Evolutionary conservation across 495 filamentous ascomycete species (phyloP).

Genomic region (Penicillium flavigenum): DNA sequence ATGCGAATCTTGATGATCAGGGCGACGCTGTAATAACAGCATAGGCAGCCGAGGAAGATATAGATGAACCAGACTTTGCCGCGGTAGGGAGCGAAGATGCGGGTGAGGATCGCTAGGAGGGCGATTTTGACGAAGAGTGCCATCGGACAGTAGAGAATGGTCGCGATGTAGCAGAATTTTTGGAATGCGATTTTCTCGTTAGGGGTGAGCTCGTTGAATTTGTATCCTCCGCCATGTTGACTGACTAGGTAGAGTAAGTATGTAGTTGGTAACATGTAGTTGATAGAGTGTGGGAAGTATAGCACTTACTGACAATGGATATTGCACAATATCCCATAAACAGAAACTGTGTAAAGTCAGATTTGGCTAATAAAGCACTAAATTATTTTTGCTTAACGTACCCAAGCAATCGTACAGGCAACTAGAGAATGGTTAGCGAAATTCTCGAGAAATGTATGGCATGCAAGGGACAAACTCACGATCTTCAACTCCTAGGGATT

Average conservation of each 20-base stretch:
- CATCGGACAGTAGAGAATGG: constrained; percentile 50
- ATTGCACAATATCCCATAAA: constrained; percentile 43
- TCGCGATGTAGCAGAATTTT: constrained; percentile 45
- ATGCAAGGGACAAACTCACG: constrained; percentile 25
- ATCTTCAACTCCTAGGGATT: constrained; percentile 41
- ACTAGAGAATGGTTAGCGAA: constrained; percentile 26
- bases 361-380: not conserved
- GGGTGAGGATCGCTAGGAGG: constrained; percentile 48
- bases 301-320: constrained; percentile 35
- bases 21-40: constrained; percentile 37
- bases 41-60: constrained; percentile 43
- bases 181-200: constrained; percentile 27
- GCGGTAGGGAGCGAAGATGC: constrained; percentile 47
- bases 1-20: constrained; percentile 31
- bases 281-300: not conserved
- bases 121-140: constrained; percentile 48
- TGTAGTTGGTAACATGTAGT: not conserved
- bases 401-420: constrained; percentile 38
- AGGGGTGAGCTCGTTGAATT: constrained; percentile 27
- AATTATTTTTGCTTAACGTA: constrained; percentile 16
- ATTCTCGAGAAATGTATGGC: not conserved
- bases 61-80: constrained; percentile 44
- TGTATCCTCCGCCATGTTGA: constrained; percentile 40
- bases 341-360: constrained; percentile 23
- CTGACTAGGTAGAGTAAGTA: constrained; percentile 28